Evolutionary conservation across 179 eudicot species (phyloP).

Genomic region (Pouteria campechiana): DNA sequence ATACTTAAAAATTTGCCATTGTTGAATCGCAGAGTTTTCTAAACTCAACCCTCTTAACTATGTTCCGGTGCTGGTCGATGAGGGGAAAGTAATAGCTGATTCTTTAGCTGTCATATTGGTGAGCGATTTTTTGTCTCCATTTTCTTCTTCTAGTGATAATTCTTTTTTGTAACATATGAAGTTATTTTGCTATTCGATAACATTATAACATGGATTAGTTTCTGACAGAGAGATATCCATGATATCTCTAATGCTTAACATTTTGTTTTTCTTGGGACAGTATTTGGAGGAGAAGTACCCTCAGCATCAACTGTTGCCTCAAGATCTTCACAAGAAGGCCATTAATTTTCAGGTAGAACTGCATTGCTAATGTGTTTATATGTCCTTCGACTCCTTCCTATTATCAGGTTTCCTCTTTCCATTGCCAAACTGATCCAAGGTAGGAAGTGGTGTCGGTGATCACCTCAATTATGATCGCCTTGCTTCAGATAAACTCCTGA

Average conservation of each 20-base stretch:
- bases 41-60: slow-evolving; percentile 69
- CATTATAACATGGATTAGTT: too few relatives aligned
- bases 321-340: slow-evolving; percentile 56
- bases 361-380: too few relatives aligned
- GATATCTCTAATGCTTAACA: background rate
- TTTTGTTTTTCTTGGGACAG: slow-evolving; percentile 17
- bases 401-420: background rate
- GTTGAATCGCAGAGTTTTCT: slow-evolving; percentile 38
- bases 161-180: background rate
- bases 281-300: slow-evolving; percentile 93
- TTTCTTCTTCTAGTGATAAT: background rate
- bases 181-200: background rate
- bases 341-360: slow-evolving; percentile 66
- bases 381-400: background rate
- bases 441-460: too few relatives aligned
- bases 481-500: too few relatives aligned
- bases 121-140: slow-evolving; percentile 3
- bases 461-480: too few relatives aligned
- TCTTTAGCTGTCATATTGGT: slow-evolving; percentile 83
- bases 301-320: slow-evolving; percentile 65
- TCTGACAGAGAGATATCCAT: too few relatives aligned
- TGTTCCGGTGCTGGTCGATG: slow-evolving; percentile 83
- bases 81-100: slow-evolving; percentile 49
- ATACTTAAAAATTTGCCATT: too few relatives aligned
- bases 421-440: background rate